phyloP scores from a whole-genome alignment of 352 stramenopile species.

The Phytophthora constricta region DNA sequence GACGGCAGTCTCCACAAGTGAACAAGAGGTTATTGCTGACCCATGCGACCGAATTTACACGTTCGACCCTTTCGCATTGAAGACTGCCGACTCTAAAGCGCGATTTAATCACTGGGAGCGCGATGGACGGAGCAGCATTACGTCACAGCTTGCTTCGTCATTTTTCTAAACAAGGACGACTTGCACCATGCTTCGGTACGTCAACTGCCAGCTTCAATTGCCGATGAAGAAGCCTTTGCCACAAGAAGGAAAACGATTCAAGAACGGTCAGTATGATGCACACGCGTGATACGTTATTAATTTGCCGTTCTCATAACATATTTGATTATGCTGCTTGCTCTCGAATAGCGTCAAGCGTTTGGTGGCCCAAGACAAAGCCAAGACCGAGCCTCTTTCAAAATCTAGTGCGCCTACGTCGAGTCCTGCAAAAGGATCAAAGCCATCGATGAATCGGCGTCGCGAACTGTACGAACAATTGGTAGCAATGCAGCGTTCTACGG shows the following conservation, averaged over 20 bases:
- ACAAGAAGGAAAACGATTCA: slow-evolving; percentile 33
- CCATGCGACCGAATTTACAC: slow-evolving; percentile 34
- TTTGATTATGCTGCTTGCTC: background rate
- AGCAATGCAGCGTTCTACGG: slow-evolving; percentile 34
- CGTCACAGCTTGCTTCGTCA: background rate
- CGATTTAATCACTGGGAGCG: slow-evolving; percentile 14
- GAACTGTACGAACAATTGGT: slow-evolving; percentile 58
- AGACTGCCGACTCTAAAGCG: background rate
- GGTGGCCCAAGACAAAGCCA: slow-evolving; percentile 27
- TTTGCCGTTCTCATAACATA: background rate
- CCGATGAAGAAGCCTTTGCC: slow-evolving; percentile 28
- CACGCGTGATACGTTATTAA: background rate
- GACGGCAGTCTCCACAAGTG: background rate
- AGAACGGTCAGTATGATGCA: slow-evolving; percentile 36
- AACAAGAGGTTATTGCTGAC: slow-evolving; percentile 1
- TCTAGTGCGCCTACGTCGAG: slow-evolving; percentile 1
- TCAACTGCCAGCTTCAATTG: slow-evolving; percentile 6
- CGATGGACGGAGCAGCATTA: background rate
- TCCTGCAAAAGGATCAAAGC: background rate
- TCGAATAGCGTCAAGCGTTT: slow-evolving; percentile 33
- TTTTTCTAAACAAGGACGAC: slow-evolving; percentile 17
- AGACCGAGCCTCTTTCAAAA: slow-evolving; percentile 12
- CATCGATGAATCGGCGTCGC: slow-evolving; percentile 27
- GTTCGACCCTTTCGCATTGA: slow-evolving; percentile 45
- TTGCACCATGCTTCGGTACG: background rate